Conservation (phyloP, 352 stramenopile genomes). For the Phytophthora multivora region DNA sequence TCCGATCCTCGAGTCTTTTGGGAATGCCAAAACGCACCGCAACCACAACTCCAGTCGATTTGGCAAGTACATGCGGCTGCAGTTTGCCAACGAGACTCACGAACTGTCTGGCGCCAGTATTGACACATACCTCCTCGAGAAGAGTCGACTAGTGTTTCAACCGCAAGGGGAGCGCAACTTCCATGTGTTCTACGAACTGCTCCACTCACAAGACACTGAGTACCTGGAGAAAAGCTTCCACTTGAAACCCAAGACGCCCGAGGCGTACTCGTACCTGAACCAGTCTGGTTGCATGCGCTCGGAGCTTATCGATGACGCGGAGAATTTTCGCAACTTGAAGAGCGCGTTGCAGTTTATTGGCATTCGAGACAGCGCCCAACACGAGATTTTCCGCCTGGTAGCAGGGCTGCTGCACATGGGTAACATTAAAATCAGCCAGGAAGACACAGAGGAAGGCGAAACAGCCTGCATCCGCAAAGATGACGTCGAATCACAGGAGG, state of each 20-base stretch:
- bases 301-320: constrained; percentile 70
- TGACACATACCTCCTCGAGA: constrained; percentile 84
- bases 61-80: constrained; percentile 91
- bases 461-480: constrained; percentile 61
- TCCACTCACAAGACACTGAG: constrained; percentile 61
- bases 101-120: constrained; percentile 84
- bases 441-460: constrained; percentile 76
- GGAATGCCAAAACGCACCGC: constrained; percentile 87
- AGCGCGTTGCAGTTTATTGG: constrained; percentile 74
- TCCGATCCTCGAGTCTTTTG: constrained; percentile 92
- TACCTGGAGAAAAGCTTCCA: constrained; percentile 56
- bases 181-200: constrained; percentile 87
- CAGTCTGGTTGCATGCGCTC: constrained; percentile 77
- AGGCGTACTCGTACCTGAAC: constrained; percentile 75
- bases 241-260: constrained; percentile 59
- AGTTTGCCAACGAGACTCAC: constrained; percentile 70
- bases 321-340: constrained; percentile 72
- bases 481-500: constrained; percentile 52
- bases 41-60: constrained; percentile 94
- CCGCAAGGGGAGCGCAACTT: constrained; percentile 84
- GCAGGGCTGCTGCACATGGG: constrained; percentile 79
- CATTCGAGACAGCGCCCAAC: constrained; percentile 62
- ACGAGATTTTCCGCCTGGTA: constrained; percentile 79
- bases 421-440: constrained; percentile 74
- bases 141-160: constrained; percentile 82